These are phyloP conservation scores for Suillus variegatus DNA, from an alignment of 768 basidiomycete genomes.

Conservation along the genomic window DNA sequence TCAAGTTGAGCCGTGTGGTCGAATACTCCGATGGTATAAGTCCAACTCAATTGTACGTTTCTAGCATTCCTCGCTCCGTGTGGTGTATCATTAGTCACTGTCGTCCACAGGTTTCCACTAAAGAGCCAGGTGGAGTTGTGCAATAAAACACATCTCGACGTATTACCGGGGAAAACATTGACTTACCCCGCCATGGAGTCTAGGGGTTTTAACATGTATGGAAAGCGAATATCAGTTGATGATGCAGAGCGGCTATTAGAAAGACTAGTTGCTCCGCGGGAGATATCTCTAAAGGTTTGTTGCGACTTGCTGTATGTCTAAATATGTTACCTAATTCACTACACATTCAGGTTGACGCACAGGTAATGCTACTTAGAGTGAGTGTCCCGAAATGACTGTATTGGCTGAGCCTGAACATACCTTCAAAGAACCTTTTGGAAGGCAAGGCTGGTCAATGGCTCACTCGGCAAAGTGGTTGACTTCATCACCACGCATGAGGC, in stretches of 20 bases:
- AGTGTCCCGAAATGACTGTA: constrained; percentile 7
- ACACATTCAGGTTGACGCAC: constrained; percentile 53
- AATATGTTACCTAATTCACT: background rate
- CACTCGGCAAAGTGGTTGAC: constrained; percentile 71
- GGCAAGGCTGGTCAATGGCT: constrained; percentile 74
- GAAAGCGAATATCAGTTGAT: constrained; percentile 29
- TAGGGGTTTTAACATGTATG: constrained; percentile 43
- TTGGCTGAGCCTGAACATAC: background rate
- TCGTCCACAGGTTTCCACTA: constrained; percentile 24
- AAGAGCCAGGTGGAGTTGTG: constrained; percentile 28
- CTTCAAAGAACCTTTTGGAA: constrained; percentile 32
- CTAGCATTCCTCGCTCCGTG: background rate
- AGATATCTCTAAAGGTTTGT: constrained; percentile 49
- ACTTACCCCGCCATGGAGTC: constrained; percentile 46
- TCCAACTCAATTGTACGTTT: constrained; percentile 80
- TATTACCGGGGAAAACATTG: constrained; percentile 28
- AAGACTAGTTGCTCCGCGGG: constrained; percentile 45
- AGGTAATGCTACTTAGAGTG: constrained; percentile 70
- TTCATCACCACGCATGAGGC: constrained; percentile 35
- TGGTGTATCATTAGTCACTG: background rate
- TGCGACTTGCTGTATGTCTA: background rate
- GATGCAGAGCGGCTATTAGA: constrained; percentile 41
- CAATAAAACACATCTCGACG: constrained; percentile 23
- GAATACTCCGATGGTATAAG: constrained; percentile 77
- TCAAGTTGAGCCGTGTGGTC: constrained; percentile 60